Evolutionary conservation across 192 early-diverging fungal species (phyloP), one percentile per base, ranked within the genome.

Genomic region (Umbelopsis sp.): DNA sequence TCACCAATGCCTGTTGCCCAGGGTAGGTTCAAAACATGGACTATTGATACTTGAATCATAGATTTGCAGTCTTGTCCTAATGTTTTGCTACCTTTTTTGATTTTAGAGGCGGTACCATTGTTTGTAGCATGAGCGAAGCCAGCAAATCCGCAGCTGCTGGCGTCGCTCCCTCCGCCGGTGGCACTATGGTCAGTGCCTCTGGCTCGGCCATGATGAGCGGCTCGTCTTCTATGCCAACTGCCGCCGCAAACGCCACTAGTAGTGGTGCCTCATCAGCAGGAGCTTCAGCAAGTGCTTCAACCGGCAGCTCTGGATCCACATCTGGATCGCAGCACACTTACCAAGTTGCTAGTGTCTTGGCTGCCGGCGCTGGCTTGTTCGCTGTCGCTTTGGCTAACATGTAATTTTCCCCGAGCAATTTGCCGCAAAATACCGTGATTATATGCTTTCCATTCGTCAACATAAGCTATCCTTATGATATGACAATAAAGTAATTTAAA

Each of bases 1-100:
- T 61, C 11, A 61, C 55, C 55, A 61, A 61, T 35, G 55, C 55
- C 11, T 61, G 55, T 30, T 61, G 55, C 30, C 55, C 55, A 13
- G 55, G 55, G 55, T 61, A 61, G 55, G 27, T n/a, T 27, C 52
- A 11, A 25, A 1, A n/a, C n/a, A n/a, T 10, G 21, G 22, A 27
- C 1, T 25, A 0, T 11, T 21, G 21, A 53, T 27, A 12, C 22
- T 11, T 23, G 3, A 30, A 53, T 23, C 23, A 6, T 53, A 4
- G 1, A 53, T 25, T 53, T 25, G 7, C 22, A 1, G 12, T 53
- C 27, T 6, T 1, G 16, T 12, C 10, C 18, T 18, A 16, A 16
- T 61, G 16, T 13, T 15, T 16, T 15, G 5, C 8, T 25, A 13
- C 27, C 4, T 35, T 61, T 7, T 35, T 16, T 30, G 9, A 27